Evolutionary conservation across 2,329 filamentous ascomycete species (phyloP).

Genomic region (Diaporthe sp.): DNA sequence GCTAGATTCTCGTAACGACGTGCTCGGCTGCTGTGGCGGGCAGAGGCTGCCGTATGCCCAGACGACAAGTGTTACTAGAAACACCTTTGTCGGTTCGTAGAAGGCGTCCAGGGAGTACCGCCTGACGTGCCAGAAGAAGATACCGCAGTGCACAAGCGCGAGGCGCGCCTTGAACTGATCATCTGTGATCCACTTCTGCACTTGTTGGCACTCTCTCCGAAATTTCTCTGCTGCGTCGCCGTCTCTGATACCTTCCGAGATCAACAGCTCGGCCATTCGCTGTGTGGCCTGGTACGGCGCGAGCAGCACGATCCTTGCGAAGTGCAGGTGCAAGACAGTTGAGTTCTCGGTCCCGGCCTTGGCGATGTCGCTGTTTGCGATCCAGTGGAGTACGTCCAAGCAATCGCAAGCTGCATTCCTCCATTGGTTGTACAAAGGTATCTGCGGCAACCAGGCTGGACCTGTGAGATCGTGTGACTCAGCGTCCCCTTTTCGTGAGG

Average conservation of each 20-base stretch:
- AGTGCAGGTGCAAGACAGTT: slow-evolving; percentile 67
- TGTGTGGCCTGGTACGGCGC: slow-evolving; percentile 61
- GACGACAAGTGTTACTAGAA: slow-evolving; percentile 52
- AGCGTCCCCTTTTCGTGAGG: slow-evolving; percentile 30
- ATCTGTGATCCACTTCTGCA: slow-evolving; percentile 34
- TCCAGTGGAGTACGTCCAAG: slow-evolving; percentile 70
- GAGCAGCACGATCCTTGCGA: slow-evolving; percentile 65
- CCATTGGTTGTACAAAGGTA: slow-evolving; percentile 48
- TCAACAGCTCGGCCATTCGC: slow-evolving; percentile 53
- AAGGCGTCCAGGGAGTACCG: slow-evolving; percentile 56
- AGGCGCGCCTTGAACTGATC: slow-evolving; percentile 60
- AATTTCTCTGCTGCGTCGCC: slow-evolving; percentile 48
- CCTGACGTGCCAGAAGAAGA: slow-evolving; percentile 59
- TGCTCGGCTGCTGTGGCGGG: slow-evolving; percentile 35
- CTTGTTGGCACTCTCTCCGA: slow-evolving; percentile 50
- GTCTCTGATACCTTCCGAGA: slow-evolving; percentile 39
- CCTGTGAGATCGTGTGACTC: slow-evolving; percentile 25
- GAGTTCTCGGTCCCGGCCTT: slow-evolving; percentile 65
- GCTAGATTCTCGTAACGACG: background rate
- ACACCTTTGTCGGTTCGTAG: slow-evolving; percentile 54
- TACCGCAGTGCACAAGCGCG: slow-evolving; percentile 58
- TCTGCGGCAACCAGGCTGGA: slow-evolving; percentile 23
- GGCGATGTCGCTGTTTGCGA: slow-evolving; percentile 64
- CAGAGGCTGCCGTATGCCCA: slow-evolving; percentile 53
- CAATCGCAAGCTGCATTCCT: slow-evolving; percentile 59